phyloP scores from a whole-genome alignment of 23 red algal genomes.

The Pyropia yezoensis region DNA sequence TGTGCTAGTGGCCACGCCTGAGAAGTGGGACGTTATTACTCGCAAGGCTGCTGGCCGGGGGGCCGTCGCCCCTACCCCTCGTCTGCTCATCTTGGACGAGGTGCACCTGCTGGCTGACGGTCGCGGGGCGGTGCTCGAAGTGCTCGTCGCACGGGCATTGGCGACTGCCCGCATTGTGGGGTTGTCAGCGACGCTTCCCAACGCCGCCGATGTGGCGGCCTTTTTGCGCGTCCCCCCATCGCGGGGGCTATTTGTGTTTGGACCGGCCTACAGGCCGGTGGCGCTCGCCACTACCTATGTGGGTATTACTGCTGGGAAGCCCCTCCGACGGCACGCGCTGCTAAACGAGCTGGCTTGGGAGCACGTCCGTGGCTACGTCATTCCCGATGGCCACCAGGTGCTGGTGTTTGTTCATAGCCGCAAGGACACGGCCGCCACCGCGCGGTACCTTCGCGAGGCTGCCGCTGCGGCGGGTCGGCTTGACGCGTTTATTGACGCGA shows the following conservation, averaged over 20 bases:
- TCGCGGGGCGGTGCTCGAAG: slow-evolving; percentile 83
- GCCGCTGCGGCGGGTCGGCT: slow-evolving; percentile 55
- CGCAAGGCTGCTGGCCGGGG: slow-evolving; percentile 39
- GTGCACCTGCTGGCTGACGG: slow-evolving; percentile 90
- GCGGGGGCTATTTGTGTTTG: slow-evolving; percentile 73
- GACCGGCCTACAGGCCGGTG: slow-evolving; percentile 58
- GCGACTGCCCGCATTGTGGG: slow-evolving; percentile 58
- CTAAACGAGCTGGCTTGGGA: slow-evolving; percentile 71
- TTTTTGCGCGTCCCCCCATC: slow-evolving; percentile 52
- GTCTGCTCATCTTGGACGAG: slow-evolving; percentile 87
- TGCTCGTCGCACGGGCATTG: slow-evolving; percentile 66
- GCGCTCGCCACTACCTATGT: slow-evolving; percentile 71
- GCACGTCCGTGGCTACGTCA: slow-evolving; percentile 43
- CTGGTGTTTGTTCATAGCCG: slow-evolving; percentile 92
- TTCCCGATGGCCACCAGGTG: slow-evolving; percentile 38
- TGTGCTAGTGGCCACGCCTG: slow-evolving; percentile 90
- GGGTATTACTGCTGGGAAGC: slow-evolving; percentile 58
- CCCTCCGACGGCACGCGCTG: slow-evolving; percentile 51
- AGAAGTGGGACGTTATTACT: slow-evolving; percentile 99
- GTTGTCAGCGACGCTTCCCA: slow-evolving; percentile 91
- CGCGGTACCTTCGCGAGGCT: slow-evolving; percentile 34
- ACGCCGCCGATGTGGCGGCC: slow-evolving; percentile 82
- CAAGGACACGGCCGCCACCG: slow-evolving; percentile 57
- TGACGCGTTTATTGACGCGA: slow-evolving; percentile 41
- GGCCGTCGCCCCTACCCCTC: slow-evolving; percentile 13